A percentile compares a stretch with the other conserved stretches of the same genome.
phyloP scores from a whole-genome alignment of 768 basidiomycete species.

The Mycena amicta region DNA sequence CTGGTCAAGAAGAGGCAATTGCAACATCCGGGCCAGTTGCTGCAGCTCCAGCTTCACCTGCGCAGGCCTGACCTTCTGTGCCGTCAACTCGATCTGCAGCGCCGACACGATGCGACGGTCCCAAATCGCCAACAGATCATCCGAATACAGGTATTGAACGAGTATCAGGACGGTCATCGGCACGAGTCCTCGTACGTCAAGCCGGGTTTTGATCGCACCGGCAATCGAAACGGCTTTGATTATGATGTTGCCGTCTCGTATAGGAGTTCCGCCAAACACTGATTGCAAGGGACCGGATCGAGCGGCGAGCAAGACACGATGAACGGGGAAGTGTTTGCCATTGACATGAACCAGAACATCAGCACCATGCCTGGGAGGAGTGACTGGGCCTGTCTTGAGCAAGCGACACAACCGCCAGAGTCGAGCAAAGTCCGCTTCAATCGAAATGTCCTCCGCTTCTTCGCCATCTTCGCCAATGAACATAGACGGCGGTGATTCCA shows the following conservation, averaged over 20 bases:
- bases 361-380: conserved; percentile 51
- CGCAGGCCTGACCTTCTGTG: conserved; percentile 42
- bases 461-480: conserved; percentile 30
- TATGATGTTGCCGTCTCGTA: conserved; percentile 17
- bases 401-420: conserved; percentile 38
- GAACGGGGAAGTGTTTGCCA: conserved; percentile 56
- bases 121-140: conserved; percentile 82
- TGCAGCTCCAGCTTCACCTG: conserved; percentile 68
- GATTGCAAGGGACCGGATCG: conserved; percentile 52
- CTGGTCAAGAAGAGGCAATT: conserved; percentile 53
- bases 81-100: conserved; percentile 42
- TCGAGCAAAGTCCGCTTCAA: conserved; percentile 39
- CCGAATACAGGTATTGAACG: conserved; percentile 86
- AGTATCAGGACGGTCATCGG: conserved; percentile 74
- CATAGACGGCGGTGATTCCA: conserved; percentile 5
- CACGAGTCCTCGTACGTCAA: conserved; percentile 58
- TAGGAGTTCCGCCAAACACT: conserved; percentile 39
- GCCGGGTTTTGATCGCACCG: conserved; percentile 28
- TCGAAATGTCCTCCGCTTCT: conserved; percentile 38
- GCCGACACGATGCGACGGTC: conserved; percentile 64
- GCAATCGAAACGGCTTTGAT: conserved; percentile 15
- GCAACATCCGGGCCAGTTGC: conserved; percentile 56
- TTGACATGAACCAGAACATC: conserved; percentile 58
- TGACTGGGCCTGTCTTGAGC: conserved; percentile 29
- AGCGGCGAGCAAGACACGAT: conserved; percentile 65